These are phyloP conservation scores for Pseudogymnoascus sp. DNA, from an alignment of 2,329 filamentous ascomycete species.

Conservation along the genomic window DNA sequence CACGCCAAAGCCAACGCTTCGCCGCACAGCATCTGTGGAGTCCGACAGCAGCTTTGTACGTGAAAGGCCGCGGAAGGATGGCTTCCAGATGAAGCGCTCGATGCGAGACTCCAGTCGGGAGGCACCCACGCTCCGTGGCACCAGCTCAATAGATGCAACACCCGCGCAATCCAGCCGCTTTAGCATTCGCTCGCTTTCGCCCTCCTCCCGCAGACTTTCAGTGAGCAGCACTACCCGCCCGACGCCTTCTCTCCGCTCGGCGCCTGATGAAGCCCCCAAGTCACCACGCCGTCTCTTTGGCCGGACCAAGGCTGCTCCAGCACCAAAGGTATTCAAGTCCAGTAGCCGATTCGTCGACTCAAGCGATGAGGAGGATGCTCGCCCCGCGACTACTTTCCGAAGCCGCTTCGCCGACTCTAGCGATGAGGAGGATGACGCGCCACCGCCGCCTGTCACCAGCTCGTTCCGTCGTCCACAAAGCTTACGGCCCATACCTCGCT, in stretches of 20 bases:
- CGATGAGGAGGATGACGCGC: conserved; percentile 42
- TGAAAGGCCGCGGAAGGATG: conserved; percentile 39
- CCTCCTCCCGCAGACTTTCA: conserved; percentile 37
- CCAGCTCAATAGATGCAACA: conserved; percentile 30
- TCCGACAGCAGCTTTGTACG: conserved; percentile 81
- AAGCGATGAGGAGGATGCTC: conserved; percentile 25
- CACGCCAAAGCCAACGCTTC: conserved; percentile 29
- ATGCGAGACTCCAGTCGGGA: conserved; percentile 49
- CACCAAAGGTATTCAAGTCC: neutral
- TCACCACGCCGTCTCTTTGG: conserved; percentile 15
- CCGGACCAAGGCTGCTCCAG: conserved; percentile 15
- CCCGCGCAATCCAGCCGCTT: conserved; percentile 49
- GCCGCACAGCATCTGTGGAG: conserved; percentile 52
- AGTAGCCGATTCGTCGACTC: conserved; percentile 25
- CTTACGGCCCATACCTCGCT: conserved; percentile 42
- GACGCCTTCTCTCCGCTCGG: neutral
- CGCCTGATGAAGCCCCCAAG: neutral
- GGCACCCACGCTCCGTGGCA: conserved; percentile 18
- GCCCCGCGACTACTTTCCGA: conserved; percentile 29
- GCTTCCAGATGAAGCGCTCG: conserved; percentile 60
- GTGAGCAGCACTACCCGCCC: conserved; percentile 24
- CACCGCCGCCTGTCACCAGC: conserved; percentile 21
- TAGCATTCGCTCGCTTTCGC: conserved; percentile 64
- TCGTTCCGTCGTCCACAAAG: conserved; percentile 18
- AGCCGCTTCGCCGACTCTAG: conserved; percentile 56